Percentiles rank a stretch among this genome's conserved stretches.
Conservation (phyloP, 2,329 filamentous ascomycete species). For the Alternaria gansuensis region DNA sequence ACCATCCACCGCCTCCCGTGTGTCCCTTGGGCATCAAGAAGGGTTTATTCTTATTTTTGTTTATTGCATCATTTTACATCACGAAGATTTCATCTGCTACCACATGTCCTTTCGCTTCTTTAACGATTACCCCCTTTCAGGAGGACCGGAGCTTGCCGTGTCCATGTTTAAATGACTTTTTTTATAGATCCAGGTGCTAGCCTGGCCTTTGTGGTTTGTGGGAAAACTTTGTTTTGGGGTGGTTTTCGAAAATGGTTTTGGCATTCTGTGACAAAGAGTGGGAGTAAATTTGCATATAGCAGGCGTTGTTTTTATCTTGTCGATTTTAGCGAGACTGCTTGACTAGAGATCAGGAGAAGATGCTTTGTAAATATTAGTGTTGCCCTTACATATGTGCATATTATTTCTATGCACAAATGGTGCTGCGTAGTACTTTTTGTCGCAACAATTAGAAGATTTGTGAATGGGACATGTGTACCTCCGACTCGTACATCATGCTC, state of each 20-base stretch:
- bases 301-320: constrained; percentile 5
- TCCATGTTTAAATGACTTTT: constrained; percentile 42
- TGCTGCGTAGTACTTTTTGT: background rate
- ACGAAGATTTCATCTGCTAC: constrained; percentile 15
- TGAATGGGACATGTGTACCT: constrained; percentile 1
- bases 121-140: constrained; percentile 46
- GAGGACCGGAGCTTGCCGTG: constrained; percentile 44
- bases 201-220: constrained; percentile 27
- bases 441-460: background rate
- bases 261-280: background rate
- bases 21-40: background rate
- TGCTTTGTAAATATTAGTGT: background rate
- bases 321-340: background rate
- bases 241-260: background rate
- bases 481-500: background rate
- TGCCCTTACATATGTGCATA: background rate
- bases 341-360: background rate
- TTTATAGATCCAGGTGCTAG: constrained; percentile 42
- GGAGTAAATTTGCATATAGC: constrained; percentile 1
- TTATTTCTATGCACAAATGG: background rate
- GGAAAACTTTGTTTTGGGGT: constrained; percentile 1
- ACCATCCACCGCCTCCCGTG: background rate
- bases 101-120: constrained; percentile 33
- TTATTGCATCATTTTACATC: constrained; percentile 8
- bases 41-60: background rate